These are phyloP conservation scores for Eucalyptus guilfoylei DNA, from an alignment of 345 rosid species.

Conservation along the genomic window DNA sequence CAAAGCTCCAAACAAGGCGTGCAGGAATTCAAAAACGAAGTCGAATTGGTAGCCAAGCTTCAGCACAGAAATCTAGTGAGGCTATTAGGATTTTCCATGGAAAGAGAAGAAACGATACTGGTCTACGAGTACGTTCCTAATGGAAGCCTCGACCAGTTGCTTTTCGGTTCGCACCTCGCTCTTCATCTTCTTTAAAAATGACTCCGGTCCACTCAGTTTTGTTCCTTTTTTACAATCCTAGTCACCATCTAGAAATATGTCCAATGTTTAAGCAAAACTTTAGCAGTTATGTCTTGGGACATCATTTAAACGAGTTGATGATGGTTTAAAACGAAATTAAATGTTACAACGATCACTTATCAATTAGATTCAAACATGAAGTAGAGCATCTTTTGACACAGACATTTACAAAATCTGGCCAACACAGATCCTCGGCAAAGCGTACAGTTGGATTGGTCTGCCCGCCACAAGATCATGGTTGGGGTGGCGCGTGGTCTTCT, in stretches of 20 bases:
- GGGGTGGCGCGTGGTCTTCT: neutral
- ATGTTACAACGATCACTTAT: neutral
- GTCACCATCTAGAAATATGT: neutral
- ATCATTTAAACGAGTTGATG: neutral
- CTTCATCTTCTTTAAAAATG: neutral
- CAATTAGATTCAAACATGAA: neutral
- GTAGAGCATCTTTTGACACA: neutral
- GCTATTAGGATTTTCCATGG: slow-evolving; percentile 8
- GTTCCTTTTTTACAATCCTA: neutral
- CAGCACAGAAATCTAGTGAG: slow-evolving; percentile 13
- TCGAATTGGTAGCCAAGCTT: slow-evolving; percentile 3
- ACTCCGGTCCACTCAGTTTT: neutral
- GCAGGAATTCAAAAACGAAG: slow-evolving; percentile 12
- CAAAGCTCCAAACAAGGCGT: slow-evolving; percentile 10
- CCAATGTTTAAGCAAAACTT: neutral
- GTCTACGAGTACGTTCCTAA: slow-evolving; percentile 10
- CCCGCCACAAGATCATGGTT: neutral
- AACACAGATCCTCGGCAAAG: neutral
- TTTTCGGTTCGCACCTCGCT: slow-evolving; percentile 1
- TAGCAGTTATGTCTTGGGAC: neutral
- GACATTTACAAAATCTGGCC: neutral
- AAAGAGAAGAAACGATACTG: slow-evolving; percentile 3
- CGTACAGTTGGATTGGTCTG: neutral
- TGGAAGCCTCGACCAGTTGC: slow-evolving; percentile 9
- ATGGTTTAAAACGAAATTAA: neutral